These are phyloP conservation scores for Remersonia thermophila DNA, from an alignment of 2,329 filamentous ascomycete species.

Conservation along the genomic window DNA sequence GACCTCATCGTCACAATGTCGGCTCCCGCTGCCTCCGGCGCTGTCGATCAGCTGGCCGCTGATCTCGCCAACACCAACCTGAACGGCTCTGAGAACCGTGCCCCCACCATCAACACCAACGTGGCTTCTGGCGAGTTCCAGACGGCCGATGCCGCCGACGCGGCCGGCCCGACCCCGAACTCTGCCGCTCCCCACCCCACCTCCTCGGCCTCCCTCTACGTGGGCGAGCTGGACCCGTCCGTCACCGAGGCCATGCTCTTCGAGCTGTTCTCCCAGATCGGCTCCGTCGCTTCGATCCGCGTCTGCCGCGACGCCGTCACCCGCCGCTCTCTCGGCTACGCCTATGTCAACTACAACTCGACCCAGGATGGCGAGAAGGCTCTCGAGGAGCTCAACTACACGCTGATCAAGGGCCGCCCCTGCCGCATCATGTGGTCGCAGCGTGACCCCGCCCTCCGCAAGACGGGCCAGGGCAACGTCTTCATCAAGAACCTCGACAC, in stretches of 20 bases:
- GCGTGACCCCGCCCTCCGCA: constrained; percentile 95
- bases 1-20: constrained; percentile 39
- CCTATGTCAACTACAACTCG: constrained; percentile 99
- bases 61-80: constrained; percentile 63
- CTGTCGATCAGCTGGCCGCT: constrained; percentile 69
- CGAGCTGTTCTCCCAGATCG: constrained; percentile 99
- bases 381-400: constrained; percentile 99
- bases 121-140: constrained; percentile 40
- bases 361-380: constrained; percentile 93
- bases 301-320: constrained; percentile 99
- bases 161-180: constrained; percentile 57
- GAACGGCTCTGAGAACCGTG: constrained; percentile 51
- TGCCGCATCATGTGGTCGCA: constrained; percentile 99
- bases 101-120: constrained; percentile 64
- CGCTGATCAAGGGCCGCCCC: constrained; percentile 93
- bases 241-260: constrained; percentile 99
- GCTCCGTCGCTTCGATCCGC: constrained; percentile 96
- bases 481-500: constrained; percentile 99
- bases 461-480: constrained; percentile 97
- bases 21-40: constrained; percentile 43
- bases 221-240: constrained; percentile 92
- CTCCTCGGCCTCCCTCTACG: constrained; percentile 95
- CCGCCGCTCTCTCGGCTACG: constrained; percentile 95
- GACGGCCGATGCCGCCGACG: constrained; percentile 43
- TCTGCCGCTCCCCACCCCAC: constrained; percentile 68